Base-by-base conservation (phyloP, 495 filamentous ascomycete genomes). In the Aspergillus hancockii region DNA sequence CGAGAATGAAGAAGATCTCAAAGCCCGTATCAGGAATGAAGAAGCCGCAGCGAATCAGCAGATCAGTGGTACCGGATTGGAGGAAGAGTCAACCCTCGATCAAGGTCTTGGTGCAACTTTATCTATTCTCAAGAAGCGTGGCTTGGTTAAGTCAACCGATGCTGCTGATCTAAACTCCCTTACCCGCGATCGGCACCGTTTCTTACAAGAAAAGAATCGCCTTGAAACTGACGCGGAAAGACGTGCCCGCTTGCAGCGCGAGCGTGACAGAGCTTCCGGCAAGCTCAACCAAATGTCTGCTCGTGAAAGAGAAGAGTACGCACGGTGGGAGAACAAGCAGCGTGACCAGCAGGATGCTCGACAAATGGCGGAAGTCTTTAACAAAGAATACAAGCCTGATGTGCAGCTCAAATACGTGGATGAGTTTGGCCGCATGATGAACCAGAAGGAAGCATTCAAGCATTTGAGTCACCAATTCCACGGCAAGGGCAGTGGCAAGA, bases 401-500 rank as follows among this genome's bases (percentile, higher is more conserved):
- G 86, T 98, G 25, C 84, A 96, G 69, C 81, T 98, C 57, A 90
- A 88, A 72, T 97, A 98, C 59, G 84, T 90, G 55, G 94, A 97
- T 69, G 92, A 92, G 51, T 85, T 84, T 67, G 94, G 94, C 7
- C 85, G 94, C 28, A 75, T 79, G 50, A 90, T 98, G 83, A 88
- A 88, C 64, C 85, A 89, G 68, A 98, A 98, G 79, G 94, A 98
- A 75, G 94, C 94, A 1, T 98, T 98, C 80, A 92, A 92, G 79
- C 85, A 97, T 68, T 79, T 98, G 47, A 91, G 86, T 66, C 94
- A 98, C 75, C 90, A 95, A 73, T 98, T 98, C 85, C 94, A 98
- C 76, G 94, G 94, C 54, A 97, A 98, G 77, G 92, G 93, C 45
- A 92, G 88, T 67, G 94, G 94, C 53, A 97, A 97, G 82, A 89